Evolutionary conservation across 805 yeast genomes (phyloP).

Genomic region (Torulaspora delbrueckii): DNA sequence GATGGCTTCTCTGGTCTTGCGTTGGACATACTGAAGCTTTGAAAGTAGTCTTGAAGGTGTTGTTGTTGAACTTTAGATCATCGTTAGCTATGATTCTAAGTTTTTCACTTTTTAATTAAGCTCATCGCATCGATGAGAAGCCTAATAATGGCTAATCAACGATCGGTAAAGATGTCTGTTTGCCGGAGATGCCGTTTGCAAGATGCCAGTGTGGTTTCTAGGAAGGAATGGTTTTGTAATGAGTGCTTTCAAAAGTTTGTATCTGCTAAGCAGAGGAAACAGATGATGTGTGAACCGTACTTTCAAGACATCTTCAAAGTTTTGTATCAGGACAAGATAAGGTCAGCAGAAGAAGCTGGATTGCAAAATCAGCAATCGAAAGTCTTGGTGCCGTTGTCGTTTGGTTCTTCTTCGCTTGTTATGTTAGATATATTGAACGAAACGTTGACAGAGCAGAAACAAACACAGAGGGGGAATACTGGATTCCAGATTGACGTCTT

Average conservation of each 20-base stretch:
- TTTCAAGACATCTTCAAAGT: conserved; percentile 64
- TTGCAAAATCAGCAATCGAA: conserved; percentile 38
- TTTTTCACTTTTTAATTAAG: conserved; percentile 5
- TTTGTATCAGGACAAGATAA: conserved; percentile 26
- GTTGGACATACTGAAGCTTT: not conserved
- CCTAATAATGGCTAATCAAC: not conserved
- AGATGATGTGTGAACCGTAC: conserved; percentile 58
- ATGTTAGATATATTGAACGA: conserved; percentile 62
- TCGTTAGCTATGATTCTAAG: not conserved
- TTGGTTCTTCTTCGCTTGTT: conserved; percentile 64
- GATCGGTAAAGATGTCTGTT: not conserved
- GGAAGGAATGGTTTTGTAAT: conserved; percentile 33
- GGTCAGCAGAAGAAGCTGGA: conserved; percentile 20
- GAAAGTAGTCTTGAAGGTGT: not conserved
- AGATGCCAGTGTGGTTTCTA: conserved; percentile 12
- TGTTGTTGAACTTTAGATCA: not conserved
- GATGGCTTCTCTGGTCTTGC: not conserved
- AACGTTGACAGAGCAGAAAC: conserved; percentile 56
- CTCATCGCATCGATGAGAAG: conserved; percentile 11
- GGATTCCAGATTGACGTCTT: conserved; percentile 62
- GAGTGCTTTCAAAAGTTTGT: conserved; percentile 68
- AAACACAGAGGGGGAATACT: conserved; percentile 55
- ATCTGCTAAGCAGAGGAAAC: conserved; percentile 74
- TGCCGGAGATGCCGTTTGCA: not conserved
- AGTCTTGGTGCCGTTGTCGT: conserved; percentile 57